Conservation (phyloP, 2,329 filamentous ascomycete species). For the Colletotrichum kahawae region DNA sequence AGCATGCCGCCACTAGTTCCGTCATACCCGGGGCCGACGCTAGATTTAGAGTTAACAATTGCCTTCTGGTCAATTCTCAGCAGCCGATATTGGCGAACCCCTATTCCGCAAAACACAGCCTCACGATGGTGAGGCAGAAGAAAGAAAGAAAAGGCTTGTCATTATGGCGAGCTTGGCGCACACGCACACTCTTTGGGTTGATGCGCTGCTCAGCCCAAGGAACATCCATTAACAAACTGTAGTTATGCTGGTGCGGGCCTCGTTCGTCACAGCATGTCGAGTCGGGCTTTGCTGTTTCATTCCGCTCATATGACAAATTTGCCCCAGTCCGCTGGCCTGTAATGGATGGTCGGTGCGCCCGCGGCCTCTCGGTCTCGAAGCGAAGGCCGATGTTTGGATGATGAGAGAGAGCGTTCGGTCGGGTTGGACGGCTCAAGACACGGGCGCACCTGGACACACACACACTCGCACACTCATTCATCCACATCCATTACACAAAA, state of each 20-base stretch:
- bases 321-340: background rate
- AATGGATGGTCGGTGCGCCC: background rate
- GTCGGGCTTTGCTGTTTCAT: slow-evolving; percentile 17
- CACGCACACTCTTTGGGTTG: background rate
- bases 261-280: background rate
- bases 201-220: background rate
- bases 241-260: background rate
- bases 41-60: slow-evolving; percentile 8
- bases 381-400: slow-evolving; percentile 15
- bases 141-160: background rate
- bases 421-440: background rate
- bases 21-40: background rate
- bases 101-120: slow-evolving; percentile 1
- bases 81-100: background rate
- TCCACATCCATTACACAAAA: background rate
- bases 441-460: background rate
- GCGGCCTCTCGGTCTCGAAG: background rate
- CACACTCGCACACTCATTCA: background rate
- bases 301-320: background rate
- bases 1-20: background rate
- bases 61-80: background rate
- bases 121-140: background rate
- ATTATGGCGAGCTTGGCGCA: background rate
- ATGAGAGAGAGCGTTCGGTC: background rate
- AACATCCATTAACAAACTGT: background rate